Conservation (phyloP, 192 early-diverging fungal genomes). For the Chytriomyces hyalinus region DNA sequence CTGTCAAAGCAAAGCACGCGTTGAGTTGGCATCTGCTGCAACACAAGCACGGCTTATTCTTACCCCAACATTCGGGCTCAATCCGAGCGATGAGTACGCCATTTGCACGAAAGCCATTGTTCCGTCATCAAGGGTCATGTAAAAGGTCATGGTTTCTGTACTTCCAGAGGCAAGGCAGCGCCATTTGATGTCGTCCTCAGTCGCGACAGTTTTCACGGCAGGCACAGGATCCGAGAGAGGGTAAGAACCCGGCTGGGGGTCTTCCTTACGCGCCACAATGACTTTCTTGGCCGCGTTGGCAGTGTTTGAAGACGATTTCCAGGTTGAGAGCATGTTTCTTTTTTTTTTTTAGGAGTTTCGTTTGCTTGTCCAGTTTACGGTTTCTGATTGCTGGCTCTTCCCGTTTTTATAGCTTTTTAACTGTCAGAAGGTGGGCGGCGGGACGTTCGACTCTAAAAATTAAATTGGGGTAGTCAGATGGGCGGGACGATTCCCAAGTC, state of each 20-base stretch:
- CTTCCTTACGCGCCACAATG: not conserved
- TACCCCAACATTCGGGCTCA: constrained; percentile 21
- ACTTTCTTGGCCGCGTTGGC: too few species aligned
- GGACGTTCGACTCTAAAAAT: too few species aligned
- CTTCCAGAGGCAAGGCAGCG: constrained; percentile 42
- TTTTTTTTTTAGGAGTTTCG: too few species aligned
- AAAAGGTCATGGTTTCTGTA: constrained; percentile 89
- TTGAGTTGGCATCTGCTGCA: not conserved
- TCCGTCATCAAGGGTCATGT: constrained; percentile 73
- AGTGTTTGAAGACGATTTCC: too few species aligned
- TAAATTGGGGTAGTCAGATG: too few species aligned
- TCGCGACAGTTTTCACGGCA: not conserved
- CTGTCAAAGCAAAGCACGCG: constrained; percentile 1
- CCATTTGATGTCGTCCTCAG: constrained; percentile 40
- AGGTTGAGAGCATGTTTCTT: too few species aligned
- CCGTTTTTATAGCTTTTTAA: too few species aligned
- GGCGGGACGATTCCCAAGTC: too few species aligned
- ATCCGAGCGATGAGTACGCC: constrained; percentile 79
- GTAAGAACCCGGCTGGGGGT: constrained; percentile 15
- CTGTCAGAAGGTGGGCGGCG: too few species aligned
- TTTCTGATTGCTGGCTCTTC: too few species aligned
- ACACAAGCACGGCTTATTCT: not conserved
- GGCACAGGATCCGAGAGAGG: not conserved
- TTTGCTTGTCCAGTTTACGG: too few species aligned
- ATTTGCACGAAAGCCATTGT: constrained; percentile 81